Evolutionary conservation across 2,329 filamentous ascomycete species (phyloP), one percentile per base, ranked within the genome.

Genomic region (Alternaria rosae): DNA sequence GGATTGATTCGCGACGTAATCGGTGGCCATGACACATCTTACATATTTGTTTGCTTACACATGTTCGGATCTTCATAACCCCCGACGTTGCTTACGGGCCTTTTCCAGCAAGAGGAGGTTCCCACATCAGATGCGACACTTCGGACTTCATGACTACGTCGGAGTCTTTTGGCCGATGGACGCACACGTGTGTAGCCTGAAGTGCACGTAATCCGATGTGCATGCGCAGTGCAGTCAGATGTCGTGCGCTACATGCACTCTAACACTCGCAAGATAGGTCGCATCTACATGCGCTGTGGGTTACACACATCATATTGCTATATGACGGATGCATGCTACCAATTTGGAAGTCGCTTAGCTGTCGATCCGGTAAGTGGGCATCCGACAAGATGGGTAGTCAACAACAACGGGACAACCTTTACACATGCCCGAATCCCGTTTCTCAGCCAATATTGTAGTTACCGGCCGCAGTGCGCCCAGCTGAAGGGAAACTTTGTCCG

Each of bases 371-470:
- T 23, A 44, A 20, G 42, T 21, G 21, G 42, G 20, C 20, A 21
- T 30, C 20, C 28, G 28, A 21, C 47, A 23, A 50, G 35, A 38
- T 38, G 35, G 35, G 15, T 38, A 38, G 35, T 38, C 35, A 38
- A 38, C 35, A 38, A 38, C 35, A 38, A 38, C 35, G 35, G 35
- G 35, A 15, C 35, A 38, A 38, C 35, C 35, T 38, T 38, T 38
- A 38, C 35, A 38, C 35, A 38, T 38, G 35, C 17, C 28, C 17
- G 28, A 35, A 43, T 21, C 11, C 20, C 17, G 41, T n/a, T 9
- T 51, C 47, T 38, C 47, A 51, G n/a, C 47, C 47, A 51, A 51
- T 51, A 51, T 28, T 17, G 47, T n/a, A 42, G 51, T 53, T n/a
- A 42, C 35, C 35, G 20, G 23, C 13, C 51, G 23, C 32, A 26